These are phyloP conservation scores for Hemisphaericaspora lyxosophila DNA, from an alignment of 1,139 yeast species.

Conservation along the genomic window DNA sequence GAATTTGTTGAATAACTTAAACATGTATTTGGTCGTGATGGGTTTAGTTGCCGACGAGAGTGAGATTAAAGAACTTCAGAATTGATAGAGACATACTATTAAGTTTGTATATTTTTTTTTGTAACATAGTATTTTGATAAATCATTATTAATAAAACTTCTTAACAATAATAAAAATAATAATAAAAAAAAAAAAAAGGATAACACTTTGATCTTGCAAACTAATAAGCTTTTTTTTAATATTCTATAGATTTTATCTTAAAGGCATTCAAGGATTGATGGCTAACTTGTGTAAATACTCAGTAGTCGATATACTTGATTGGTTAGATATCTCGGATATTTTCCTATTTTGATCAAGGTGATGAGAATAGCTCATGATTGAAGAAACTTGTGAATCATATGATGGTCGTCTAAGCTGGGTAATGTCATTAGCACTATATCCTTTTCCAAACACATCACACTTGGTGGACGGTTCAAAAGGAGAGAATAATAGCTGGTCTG, in stretches of 20 bases:
- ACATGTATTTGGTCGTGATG: slow-evolving; percentile 92
- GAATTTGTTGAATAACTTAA: slow-evolving; percentile 76
- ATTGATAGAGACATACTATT: slow-evolving; percentile 1
- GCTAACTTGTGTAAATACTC: background rate
- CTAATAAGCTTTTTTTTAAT: background rate
- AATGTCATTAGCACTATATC: background rate
- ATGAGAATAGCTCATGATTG: slow-evolving; percentile 6
- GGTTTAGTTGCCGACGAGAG: slow-evolving; percentile 85
- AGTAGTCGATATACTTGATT: background rate
- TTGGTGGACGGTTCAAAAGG: background rate
- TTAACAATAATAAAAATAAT: background rate
- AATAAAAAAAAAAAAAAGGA: slow-evolving; percentile 1
- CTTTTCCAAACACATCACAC: background rate
- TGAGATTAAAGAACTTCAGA: slow-evolving; percentile 53
- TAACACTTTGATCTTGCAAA: no score
- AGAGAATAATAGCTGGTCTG: background rate
- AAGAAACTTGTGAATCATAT: background rate
- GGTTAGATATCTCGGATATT: background rate
- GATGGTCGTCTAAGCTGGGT: background rate
- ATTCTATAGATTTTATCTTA: background rate
- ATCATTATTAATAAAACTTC: background rate
- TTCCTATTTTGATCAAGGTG: background rate
- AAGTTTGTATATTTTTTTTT: slow-evolving; percentile 2
- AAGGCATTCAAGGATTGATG: no score
- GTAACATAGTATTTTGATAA: slow-evolving; percentile 4